Evolutionary conservation across 352 stramenopile genomes (phyloP).

Genomic region (Phytopythium aichiense): DNA sequence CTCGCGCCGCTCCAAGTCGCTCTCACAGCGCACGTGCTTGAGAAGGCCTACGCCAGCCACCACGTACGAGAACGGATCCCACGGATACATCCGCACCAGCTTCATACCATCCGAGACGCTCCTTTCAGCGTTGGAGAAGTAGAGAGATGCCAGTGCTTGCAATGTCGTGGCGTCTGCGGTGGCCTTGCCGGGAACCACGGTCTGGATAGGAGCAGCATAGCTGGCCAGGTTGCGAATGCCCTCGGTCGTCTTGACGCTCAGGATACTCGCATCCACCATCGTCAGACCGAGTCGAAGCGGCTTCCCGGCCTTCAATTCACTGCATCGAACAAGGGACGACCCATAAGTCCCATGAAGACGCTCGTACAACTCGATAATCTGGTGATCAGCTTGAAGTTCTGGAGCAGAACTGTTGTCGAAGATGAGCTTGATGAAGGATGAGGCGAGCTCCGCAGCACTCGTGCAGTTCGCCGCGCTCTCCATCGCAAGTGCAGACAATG

Average conservation of each 20-base stretch:
- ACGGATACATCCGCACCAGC: constrained; percentile 56
- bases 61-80: constrained; percentile 50
- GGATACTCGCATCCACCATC: constrained; percentile 28
- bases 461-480: constrained; percentile 3
- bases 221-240: neutral
- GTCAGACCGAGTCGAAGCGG: constrained; percentile 29
- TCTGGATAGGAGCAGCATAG: neutral
- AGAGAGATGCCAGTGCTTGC: constrained; percentile 28
- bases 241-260: constrained; percentile 2
- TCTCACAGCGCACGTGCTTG: constrained; percentile 29
- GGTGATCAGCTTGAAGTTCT: constrained; percentile 13
- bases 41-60: constrained; percentile 43
- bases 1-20: constrained; percentile 7
- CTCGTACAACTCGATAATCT: constrained; percentile 39
- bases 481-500: constrained; percentile 27
- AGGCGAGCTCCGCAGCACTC: constrained; percentile 11
- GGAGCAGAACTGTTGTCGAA: neutral
- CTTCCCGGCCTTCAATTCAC: constrained; percentile 5
- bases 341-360: constrained; percentile 14
- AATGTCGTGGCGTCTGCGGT: constrained; percentile 25
- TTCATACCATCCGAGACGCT: constrained; percentile 17
- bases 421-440: neutral
- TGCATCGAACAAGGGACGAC: neutral
- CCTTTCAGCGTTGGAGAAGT: constrained; percentile 10
- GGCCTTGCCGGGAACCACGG: constrained; percentile 14